Evolutionary conservation across 2,329 filamentous ascomycete species (phyloP).

Genomic region (Pseudodiploospora longispora): DNA sequence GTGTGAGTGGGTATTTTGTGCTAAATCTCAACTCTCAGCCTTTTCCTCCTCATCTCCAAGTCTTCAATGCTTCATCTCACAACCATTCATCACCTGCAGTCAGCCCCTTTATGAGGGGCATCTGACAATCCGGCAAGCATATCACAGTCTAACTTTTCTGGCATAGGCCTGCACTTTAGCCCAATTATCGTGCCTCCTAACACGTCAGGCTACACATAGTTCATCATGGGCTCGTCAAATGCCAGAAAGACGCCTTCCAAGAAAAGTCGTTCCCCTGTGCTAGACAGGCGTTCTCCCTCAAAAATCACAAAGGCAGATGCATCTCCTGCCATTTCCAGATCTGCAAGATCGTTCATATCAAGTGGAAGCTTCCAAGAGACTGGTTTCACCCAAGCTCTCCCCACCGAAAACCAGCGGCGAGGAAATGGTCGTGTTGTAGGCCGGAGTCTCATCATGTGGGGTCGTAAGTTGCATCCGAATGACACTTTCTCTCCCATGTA

Average conservation of each 20-base stretch:
- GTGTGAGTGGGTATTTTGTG: too few species aligned
- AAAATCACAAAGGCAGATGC: constrained; percentile 7
- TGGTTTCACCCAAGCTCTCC: constrained; percentile 16
- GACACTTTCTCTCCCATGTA: neutral
- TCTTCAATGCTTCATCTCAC: too few species aligned
- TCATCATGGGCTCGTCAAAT: constrained; percentile 9
- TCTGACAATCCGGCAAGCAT: too few species aligned
- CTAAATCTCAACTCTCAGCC: too few species aligned
- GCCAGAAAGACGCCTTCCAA: constrained; percentile 15
- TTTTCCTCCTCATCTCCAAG: too few species aligned
- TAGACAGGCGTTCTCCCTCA: constrained; percentile 7
- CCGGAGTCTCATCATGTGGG: constrained; percentile 34
- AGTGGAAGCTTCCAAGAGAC: constrained; percentile 9
- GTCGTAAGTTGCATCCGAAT: constrained; percentile 24
- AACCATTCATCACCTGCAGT: too few species aligned
- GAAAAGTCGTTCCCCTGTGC: constrained; percentile 10
- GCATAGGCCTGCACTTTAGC: too few species aligned
- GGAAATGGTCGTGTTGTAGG: constrained; percentile 23
- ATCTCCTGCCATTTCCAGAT: neutral
- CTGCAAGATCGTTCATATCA: constrained; percentile 1
- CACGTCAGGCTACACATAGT: too few species aligned
- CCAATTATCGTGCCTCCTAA: too few species aligned
- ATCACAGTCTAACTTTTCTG: too few species aligned
- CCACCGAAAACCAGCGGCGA: constrained; percentile 16
- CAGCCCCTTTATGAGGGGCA: too few species aligned